Evolutionary conservation across 805 yeast species (phyloP), one percentile per base, ranked within the genome.

Genomic region (Saturnispora silvae): DNA sequence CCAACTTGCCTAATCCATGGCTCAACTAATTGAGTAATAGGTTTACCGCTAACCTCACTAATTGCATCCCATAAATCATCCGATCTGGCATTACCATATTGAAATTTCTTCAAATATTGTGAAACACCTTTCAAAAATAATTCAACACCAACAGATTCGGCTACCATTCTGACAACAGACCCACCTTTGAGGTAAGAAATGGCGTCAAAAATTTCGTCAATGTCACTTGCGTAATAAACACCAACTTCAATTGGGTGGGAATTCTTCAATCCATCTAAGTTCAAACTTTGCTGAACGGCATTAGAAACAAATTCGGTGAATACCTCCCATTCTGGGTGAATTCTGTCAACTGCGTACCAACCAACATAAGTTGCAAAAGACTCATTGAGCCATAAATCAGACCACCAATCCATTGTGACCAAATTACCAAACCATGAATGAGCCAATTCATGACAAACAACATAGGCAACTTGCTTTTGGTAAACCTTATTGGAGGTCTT

Each of bases 361-460:
- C 85, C 82, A 53, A 80, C 81, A 77, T 83, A 83, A 20, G 95
- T 83, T 14, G 94, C 95, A 60, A 83, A 83, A 11, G 94, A 92
- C 60, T 83, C 94, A 53, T 83, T 83, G 43, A 83, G 70, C 94
- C 94, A 83, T 47, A 83, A 66, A 50, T 81, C 92, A 49, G 83
- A 84, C 95, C 95, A 83, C 92, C 94, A 84, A 50, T 80, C 76
- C 94, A 83, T 84, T 33, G 94, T 84, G 43, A 82, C 89, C 48
- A 80, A 68, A 57, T 84, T 79, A 39, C 95, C 94, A 51, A 83
- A 84, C 94, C 94, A 84, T 54, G 84, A 92, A 59, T 83, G 95
- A 9, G 94, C 94, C 40, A 83, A 64, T 59, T 83, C 95, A 60
- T 84, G 95, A 41, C 80, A 77, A 20, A 83, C 81, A 24, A 83